Evolutionary conservation across 371 early-diverging fungal species (phyloP), one percentile per base, ranked within the genome.

Genomic region (Rhizomucor miehei): DNA sequence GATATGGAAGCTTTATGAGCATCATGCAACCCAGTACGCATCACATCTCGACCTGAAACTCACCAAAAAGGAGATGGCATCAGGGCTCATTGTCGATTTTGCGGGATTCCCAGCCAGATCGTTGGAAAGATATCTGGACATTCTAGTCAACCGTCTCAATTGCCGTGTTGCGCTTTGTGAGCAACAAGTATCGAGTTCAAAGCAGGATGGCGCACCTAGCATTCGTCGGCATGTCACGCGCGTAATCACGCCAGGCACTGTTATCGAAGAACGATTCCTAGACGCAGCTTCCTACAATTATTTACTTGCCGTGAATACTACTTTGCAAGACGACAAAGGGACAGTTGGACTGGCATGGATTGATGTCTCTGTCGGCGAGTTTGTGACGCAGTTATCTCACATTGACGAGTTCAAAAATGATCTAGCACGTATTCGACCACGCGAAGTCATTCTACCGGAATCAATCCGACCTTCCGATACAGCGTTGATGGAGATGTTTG

Each of bases 321-420:
- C 56, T 23, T 19, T 52, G 20, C 25, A 52, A 19, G 24, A 40
- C 37, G 38, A 41, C 0, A 6, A 24, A 11, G 62, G 57, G 16
- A 23, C 58, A 0, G 51, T 90, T 17, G 92, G 93, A 3, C 67
- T 97, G 39, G 87, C 95, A 1, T 97, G 96, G 96, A 67, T 88
- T 1, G 98, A 97, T 77, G 63, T 97, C 38, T 86, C 91, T 0
- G 92, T 94, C 1, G 98, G 98, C 23, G 94, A 94, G 45, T 92
- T 94, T 57, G 77, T 82, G 43, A 80, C 89, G 34, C 77, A 87
- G 56, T 63, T 73, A 12, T 79, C 88, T 1, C 62, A 65, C 0
- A 25, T 76, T 3, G 61, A 61, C 0, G 58, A 66, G 0, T 71
- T 96, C 12, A 67, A 70, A 5, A 77, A 84, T 13, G 91, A 93